Percentiles rank a stretch among this genome's conserved stretches.
Conservation (phyloP, 2,329 filamentous ascomycete genomes). For the Sporothrix phasma region DNA sequence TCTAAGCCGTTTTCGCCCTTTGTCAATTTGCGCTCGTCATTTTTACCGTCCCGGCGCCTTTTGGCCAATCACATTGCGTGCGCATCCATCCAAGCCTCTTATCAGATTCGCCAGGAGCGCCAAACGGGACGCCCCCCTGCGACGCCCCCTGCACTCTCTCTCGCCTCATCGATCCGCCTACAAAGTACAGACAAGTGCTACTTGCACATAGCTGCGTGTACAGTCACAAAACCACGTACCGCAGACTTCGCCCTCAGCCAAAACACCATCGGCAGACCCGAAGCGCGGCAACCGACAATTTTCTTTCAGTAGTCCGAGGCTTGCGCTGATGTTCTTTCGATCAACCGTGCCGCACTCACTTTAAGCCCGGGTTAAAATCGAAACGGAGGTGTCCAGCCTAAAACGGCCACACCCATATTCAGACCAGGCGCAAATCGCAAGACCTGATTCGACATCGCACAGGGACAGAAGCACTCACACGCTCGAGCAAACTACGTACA, state of each 20-base stretch:
- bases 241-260: not conserved
- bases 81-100: conserved; percentile 14
- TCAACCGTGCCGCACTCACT: not conserved
- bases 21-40: conserved; percentile 4
- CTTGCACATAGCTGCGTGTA: not conserved
- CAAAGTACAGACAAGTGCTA: not conserved
- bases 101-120: conserved; percentile 18
- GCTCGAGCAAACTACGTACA: not conserved
- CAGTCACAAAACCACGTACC: not conserved
- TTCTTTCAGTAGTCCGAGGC: not conserved
- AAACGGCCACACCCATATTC: not conserved
- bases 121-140: not conserved
- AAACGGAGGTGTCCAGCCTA: not conserved
- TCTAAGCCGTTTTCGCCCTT: not conserved
- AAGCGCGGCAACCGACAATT: not conserved
- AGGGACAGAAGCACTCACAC: not conserved
- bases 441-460: conserved; percentile 7
- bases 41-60: not conserved
- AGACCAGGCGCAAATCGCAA: not conserved
- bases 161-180: not conserved
- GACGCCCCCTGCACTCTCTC: not conserved
- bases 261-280: not conserved
- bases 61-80: conserved; percentile 16
- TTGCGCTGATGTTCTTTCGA: not conserved
- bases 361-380: not conserved